phyloP scores from a whole-genome alignment of 345 rosid species.

The Cardamine occulta region DNA sequence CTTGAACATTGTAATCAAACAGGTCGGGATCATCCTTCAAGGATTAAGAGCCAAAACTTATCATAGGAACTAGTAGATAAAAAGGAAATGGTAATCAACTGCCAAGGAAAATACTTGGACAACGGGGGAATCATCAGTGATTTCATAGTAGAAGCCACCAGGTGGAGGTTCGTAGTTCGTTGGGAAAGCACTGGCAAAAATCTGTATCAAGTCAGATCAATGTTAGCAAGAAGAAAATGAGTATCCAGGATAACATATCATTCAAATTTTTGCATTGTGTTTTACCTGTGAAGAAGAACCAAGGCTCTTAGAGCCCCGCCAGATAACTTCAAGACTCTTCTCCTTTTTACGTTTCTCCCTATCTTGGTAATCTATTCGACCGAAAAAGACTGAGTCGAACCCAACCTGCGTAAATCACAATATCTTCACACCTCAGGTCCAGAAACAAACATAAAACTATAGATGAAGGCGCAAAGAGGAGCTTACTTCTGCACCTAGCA shows the following conservation, averaged over 20 bases:
- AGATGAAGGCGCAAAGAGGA: conserved; percentile 2
- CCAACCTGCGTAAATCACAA: conserved; percentile 67
- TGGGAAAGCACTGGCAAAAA: conserved; percentile 97
- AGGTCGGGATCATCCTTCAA: conserved; percentile 75
- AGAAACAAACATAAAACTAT: neutral
- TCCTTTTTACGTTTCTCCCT: conserved; percentile 76
- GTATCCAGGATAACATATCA: neutral
- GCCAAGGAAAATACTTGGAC: conserved; percentile 66
- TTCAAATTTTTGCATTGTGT: neutral
- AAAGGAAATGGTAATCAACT: conserved; percentile 19
- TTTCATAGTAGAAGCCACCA: conserved; percentile 91
- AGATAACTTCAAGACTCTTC: conserved; percentile 93
- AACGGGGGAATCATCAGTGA: conserved; percentile 70
- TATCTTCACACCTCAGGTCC: conserved; percentile 20
- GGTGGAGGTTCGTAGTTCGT: conserved; percentile 94
- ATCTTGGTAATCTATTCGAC: conserved; percentile 97
- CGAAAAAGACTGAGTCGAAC: conserved; percentile 86
- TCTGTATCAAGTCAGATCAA: conserved; percentile 51
- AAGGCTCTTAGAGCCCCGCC: conserved; percentile 89
- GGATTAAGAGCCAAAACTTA: conserved; percentile 37
- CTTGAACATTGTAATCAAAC: conserved; percentile 96
- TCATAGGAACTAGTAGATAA: conserved; percentile 13
- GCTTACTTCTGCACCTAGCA: conserved; percentile 87
- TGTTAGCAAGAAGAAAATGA: conserved; percentile 20
- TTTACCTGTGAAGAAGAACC: conserved; percentile 86